A percentile compares a stretch with the other conserved stretches of the same genome.
These are phyloP conservation scores for Sicyos edulis DNA, from an alignment of 306 rosid genomes.

Conservation along the genomic window DNA sequence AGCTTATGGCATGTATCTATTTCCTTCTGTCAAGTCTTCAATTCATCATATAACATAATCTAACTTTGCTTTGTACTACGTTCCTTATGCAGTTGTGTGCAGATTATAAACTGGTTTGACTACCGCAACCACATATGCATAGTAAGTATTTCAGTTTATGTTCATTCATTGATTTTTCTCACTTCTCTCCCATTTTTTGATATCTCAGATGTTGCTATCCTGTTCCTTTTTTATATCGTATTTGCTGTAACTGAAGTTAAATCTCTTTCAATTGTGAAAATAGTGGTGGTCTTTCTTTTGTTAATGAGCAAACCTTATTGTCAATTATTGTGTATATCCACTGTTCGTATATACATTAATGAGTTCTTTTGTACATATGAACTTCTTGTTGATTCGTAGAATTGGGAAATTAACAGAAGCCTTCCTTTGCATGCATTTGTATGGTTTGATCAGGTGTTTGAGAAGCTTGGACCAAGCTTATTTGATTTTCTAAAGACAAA, in stretches of 20 bases:
- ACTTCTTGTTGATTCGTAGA: slow-evolving; percentile 36
- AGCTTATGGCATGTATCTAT: slow-evolving; percentile 43
- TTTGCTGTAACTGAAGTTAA: not conserved
- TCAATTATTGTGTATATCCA: slow-evolving; percentile 2
- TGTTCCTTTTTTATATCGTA: not conserved
- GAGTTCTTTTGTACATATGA: slow-evolving; percentile 27
- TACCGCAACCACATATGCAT: slow-evolving; percentile 93
- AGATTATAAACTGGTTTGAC: slow-evolving; percentile 81
- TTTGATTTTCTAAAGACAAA: slow-evolving; percentile 99
- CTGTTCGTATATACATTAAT: not conserved
- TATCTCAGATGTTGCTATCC: not conserved
- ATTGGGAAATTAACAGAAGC: slow-evolving; percentile 55
- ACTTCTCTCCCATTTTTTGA: not conserved
- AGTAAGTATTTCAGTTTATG: slow-evolving; percentile 48
- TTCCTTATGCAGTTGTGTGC: slow-evolving; percentile 70
- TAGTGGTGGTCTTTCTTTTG: not conserved
- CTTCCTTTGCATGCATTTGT: slow-evolving; percentile 67
- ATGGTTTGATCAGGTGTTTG: slow-evolving; percentile 97
- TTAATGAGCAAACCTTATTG: not conserved
- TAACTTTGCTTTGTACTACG: slow-evolving; percentile 17
- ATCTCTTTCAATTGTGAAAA: not conserved
- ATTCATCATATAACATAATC: slow-evolving; percentile 19
- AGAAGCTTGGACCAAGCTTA: slow-evolving; percentile 99
- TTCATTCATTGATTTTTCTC: slow-evolving; percentile 4
- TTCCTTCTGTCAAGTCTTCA: not conserved